Conservation (phyloP, 1,139 yeast genomes). For the Geotrichum bryndzae region DNA sequence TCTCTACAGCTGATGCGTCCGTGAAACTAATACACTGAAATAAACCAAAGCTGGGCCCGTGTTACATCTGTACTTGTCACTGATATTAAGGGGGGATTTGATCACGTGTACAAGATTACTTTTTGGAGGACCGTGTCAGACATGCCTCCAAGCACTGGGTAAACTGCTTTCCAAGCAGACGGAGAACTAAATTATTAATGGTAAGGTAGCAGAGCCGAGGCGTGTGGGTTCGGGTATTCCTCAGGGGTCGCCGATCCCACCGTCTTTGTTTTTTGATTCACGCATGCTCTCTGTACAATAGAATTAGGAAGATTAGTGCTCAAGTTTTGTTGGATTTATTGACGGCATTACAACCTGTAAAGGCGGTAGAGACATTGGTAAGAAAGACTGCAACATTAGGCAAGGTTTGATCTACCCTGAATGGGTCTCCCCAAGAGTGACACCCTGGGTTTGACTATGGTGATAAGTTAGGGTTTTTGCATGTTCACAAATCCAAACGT, state of each 20-base stretch:
- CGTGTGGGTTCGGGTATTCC: neutral
- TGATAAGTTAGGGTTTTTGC: too few relatives aligned
- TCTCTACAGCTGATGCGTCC: conserved; percentile 9
- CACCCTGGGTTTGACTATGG: too few relatives aligned
- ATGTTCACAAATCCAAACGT: too few relatives aligned
- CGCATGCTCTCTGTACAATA: neutral
- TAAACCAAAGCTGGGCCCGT: neutral
- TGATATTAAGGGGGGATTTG: neutral
- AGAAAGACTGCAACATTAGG: too few relatives aligned
- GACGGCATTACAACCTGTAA: neutral
- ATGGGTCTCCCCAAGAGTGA: too few relatives aligned
- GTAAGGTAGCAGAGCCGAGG: neutral
- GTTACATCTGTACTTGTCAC: conserved; percentile 1
- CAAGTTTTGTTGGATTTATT: neutral
- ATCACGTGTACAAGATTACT: conserved; percentile 16
- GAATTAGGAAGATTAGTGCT: neutral
- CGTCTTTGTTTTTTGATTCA: neutral
- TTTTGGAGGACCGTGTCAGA: neutral
- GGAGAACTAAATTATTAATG: neutral
- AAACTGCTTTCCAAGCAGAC: neutral
- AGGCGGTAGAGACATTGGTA: too few relatives aligned
- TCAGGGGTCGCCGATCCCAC: neutral
- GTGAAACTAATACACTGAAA: neutral
- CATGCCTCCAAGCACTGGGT: neutral
- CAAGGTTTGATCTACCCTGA: too few relatives aligned